Evolutionary conservation across 1,139 yeast genomes (phyloP), one percentile per base, ranked within the genome.

Genomic region (Zhuliangozyma parablackwelliae): DNA sequence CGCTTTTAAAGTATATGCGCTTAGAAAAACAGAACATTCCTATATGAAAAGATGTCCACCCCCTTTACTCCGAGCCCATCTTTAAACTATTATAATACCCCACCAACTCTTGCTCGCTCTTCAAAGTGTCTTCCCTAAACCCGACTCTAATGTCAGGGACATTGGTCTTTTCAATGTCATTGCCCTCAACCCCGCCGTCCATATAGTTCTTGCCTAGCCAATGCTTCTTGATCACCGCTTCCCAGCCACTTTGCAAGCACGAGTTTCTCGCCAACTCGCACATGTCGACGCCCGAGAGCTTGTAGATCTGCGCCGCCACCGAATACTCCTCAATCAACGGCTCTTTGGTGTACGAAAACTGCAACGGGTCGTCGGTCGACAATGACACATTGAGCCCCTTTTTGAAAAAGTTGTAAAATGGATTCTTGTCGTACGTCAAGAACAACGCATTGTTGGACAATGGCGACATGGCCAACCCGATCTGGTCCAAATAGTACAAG

Each of bases 381-480:
- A 92, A 69, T 0, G 97, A 87, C 28, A 92, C 96, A 54, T 90
- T 92, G 58, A 92, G 68, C 2, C 99, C 99, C 54, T 92, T 81
- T 57, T 83, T 83, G 72, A 90, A 92, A 59, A 88, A 94, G 47
- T 78, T 72, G 50, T 84, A 82, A 72, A 92, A 89, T 23, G 98
- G 98, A 57, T 32, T 96, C 78, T 92, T 92, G 56, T 92, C 98
- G 56, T 92, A 94, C 1, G 96, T 87, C 61, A 94, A 72, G 58
- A 94, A 94, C 54, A 94, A 72, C 0, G 98, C 98, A 60, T 94
- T 94, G 66, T 94, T 94, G 10, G 96, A 87, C 48, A 94, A 69
- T 33, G 99, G 99, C 6, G 97, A 89, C 98, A 94, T 92, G n/a
- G 98, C 98, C 59, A 94, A 75, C 24, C 96, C 97, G 54, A 94